A percentile compares a stretch with the other conserved stretches of the same genome.
These are phyloP conservation scores for Leccinum uliginosum DNA, from an alignment of 768 basidiomycete species.

Conservation along the genomic window DNA sequence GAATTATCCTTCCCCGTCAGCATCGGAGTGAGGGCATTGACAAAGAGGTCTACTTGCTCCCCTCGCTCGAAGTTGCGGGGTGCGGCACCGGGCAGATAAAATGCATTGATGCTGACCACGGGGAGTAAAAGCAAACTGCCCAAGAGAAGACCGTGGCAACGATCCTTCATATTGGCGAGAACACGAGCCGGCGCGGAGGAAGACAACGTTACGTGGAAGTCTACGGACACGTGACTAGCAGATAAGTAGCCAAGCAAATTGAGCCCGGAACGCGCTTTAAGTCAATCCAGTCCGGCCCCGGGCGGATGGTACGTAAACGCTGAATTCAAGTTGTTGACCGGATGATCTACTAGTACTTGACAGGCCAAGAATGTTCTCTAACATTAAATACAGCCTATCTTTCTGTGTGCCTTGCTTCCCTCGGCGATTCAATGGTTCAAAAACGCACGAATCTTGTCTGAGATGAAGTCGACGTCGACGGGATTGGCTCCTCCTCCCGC, in stretches of 20 bases:
- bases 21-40: conserved; percentile 90
- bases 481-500: conserved; percentile 44
- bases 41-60: conserved; percentile 74
- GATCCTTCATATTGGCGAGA: conserved; percentile 20
- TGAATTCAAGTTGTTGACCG: background rate
- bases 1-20: conserved; percentile 60
- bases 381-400: background rate
- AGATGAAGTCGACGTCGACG: conserved; percentile 39
- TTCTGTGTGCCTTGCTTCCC: background rate
- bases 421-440: conserved; percentile 29
- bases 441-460: conserved; percentile 38
- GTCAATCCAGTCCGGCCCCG: no score
- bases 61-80: conserved; percentile 75
- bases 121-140: conserved; percentile 19
- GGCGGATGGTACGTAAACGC: no score
- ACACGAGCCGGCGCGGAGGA: background rate
- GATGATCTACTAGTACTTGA: background rate
- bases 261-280: no score
- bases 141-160: conserved; percentile 6
- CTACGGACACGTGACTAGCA: conserved; percentile 16
- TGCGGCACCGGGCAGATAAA: conserved; percentile 91
- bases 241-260: no score
- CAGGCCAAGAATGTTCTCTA: background rate
- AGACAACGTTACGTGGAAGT: conserved; percentile 7
- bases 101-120: conserved; percentile 42